Base-by-base conservation (phyloP, 169 alveolate genomes). In the Cryptosporidium viatorum region DNA sequence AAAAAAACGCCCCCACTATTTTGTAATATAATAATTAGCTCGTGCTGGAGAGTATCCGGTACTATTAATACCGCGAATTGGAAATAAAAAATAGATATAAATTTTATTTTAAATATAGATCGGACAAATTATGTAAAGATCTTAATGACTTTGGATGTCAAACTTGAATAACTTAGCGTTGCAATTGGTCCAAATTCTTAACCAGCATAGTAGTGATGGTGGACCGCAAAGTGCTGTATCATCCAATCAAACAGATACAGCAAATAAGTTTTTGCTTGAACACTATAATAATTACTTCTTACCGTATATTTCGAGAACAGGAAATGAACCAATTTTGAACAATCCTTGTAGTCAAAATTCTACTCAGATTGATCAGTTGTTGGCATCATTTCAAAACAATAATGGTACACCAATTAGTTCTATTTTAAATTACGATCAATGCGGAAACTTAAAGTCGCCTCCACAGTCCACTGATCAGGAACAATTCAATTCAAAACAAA, bases 11-110 rank as follows among this genome's bases (percentile, higher is more conserved):
- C 86, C 86, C 70, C 71, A 74, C 71, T 52, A 33, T 37, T 31
- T 43, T 55, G 86, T 55, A 58, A 58, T 74, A 74, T 37, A 50
- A 59, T 74, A 58, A 65, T 52, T 74, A 74, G 86, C 86, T 74
- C 86, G 86, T 74, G 71, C 70, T 74, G 86, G 86, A 74, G 86
- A 74, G 86, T 74, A 74, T 74, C 86, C 86, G 86, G 86, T 74
- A 74, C 86, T 74, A 74, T 37, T 55, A 59, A 59, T 74, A 74
- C 86, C 86, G 86, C 86, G 86, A 74, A 59, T 74, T 37, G 41
- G 43, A 74, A 58, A 74, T 58, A 74, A 74, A 74, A 74, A 74
- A 74, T 74, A 74, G 86, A 74, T 74, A 74, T 58, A 74, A 65
- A 31, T 37, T 65, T 74, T n/a, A 74, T 43, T 74, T 55, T 55